These are phyloP conservation scores for Pythium brassicae DNA, from an alignment of 352 stramenopile genomes.

Conservation along the genomic window DNA sequence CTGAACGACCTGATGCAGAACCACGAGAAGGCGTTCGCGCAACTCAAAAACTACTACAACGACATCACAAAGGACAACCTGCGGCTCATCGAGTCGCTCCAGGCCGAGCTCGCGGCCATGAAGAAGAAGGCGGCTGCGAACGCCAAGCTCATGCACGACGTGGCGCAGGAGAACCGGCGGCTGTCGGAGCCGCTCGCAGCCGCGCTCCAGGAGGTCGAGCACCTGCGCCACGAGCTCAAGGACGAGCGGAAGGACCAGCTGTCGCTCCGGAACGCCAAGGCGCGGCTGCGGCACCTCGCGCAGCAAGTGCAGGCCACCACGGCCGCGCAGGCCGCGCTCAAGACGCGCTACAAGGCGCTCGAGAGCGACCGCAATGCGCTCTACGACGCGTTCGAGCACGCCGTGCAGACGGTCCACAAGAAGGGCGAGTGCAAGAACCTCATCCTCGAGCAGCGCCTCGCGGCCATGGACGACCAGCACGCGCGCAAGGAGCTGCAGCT, in stretches of 20 bases:
- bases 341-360: slow-evolving; percentile 64
- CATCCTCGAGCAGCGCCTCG: slow-evolving; percentile 80
- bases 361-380: slow-evolving; percentile 86
- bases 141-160: slow-evolving; percentile 92
- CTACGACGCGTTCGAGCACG: slow-evolving; percentile 90
- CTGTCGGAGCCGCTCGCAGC: slow-evolving; percentile 85
- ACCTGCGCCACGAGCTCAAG: slow-evolving; percentile 85
- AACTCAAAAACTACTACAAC: slow-evolving; percentile 97
- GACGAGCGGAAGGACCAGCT: slow-evolving; percentile 91
- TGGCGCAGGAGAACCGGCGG: slow-evolving; percentile 90
- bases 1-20: slow-evolving; percentile 95
- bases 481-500: slow-evolving; percentile 69
- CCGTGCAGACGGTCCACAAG: slow-evolving; percentile 86
- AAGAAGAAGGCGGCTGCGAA: slow-evolving; percentile 90
- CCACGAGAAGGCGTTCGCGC: slow-evolving; percentile 89
- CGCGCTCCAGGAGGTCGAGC: slow-evolving; percentile 87
- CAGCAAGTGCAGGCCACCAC: slow-evolving; percentile 67
- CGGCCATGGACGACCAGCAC: slow-evolving; percentile 67
- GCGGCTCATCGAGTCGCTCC: slow-evolving; percentile 89
- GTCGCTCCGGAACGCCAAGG: slow-evolving; percentile 86
- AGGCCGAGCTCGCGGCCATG: slow-evolving; percentile 91
- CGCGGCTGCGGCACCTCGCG: slow-evolving; percentile 72
- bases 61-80: slow-evolving; percentile 94
- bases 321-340: slow-evolving; percentile 59
- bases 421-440: slow-evolving; percentile 91